Percentiles rank a stretch among this genome's conserved stretches.
Evolutionary conservation across 2,329 filamentous ascomycete genomes (phyloP).

Genomic region (Mollisia scopiformis): DNA sequence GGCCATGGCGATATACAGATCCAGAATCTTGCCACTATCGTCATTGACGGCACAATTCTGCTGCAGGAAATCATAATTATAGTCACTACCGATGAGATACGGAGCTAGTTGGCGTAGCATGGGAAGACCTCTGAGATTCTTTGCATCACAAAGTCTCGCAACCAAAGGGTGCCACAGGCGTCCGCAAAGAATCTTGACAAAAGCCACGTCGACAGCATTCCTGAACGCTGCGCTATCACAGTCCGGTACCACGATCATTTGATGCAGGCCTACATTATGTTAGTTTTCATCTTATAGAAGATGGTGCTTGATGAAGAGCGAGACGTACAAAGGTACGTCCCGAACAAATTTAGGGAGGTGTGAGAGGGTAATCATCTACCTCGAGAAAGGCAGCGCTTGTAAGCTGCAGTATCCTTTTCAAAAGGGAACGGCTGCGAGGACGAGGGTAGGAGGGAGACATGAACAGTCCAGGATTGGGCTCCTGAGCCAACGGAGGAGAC

Average conservation of each 20-base stretch:
- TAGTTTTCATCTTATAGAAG: background rate
- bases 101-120: constrained; percentile 59
- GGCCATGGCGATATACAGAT: constrained; percentile 61
- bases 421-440: constrained; percentile 59
- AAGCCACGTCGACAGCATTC: constrained; percentile 51
- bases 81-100: constrained; percentile 44
- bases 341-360: background rate
- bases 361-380: constrained; percentile 29
- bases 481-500: constrained; percentile 30
- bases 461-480: constrained; percentile 57
- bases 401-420: constrained; percentile 63
- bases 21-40: constrained; percentile 57
- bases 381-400: constrained; percentile 62
- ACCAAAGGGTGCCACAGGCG: constrained; percentile 61
- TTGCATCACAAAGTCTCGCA: constrained; percentile 59
- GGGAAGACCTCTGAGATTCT: constrained; percentile 56
- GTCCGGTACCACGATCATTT: constrained; percentile 56
- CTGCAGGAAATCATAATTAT: constrained; percentile 54
- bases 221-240: constrained; percentile 52
- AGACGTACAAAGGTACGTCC: constrained; percentile 3
- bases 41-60: constrained; percentile 59
- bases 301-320: background rate
- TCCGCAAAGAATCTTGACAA: constrained; percentile 51
- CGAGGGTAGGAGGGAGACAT: constrained; percentile 60
- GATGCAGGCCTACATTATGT: constrained; percentile 48